Conservation (phyloP, 306 rosid species). For the Sindora glabra region DNA sequence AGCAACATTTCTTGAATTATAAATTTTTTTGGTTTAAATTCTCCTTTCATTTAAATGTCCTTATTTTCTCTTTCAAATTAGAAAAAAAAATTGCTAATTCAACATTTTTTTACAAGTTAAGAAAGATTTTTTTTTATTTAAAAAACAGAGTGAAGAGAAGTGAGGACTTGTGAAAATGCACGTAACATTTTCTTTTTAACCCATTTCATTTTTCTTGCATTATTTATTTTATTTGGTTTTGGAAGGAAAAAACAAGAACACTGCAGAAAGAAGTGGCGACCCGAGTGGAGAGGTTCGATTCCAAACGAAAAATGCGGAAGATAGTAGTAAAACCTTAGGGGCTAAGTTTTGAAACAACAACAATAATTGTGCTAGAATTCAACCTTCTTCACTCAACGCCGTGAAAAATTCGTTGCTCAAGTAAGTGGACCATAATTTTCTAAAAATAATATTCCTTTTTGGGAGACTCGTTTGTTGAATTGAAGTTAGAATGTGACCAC, state of each 20-base stretch:
- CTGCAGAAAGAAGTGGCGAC: no score
- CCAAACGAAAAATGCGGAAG: not conserved
- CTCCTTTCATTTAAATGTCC: no score
- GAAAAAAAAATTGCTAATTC: no score
- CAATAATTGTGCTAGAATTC: not conserved
- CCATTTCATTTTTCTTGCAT: not conserved
- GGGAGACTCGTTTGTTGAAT: not conserved
- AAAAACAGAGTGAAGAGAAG: no score
- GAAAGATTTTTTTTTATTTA: no score
- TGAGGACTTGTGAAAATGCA: no score
- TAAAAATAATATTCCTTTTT: not conserved
- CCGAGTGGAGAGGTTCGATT: slow-evolving; percentile 9
- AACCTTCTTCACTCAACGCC: slow-evolving; percentile 5
- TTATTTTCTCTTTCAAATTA: no score
- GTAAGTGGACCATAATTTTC: slow-evolving; percentile 4
- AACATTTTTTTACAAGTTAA: no score
- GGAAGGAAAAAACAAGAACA: not conserved
- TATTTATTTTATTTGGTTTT: not conserved
- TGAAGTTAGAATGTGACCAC: slow-evolving; percentile 9
- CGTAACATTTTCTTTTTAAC: no score
- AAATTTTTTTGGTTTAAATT: no score
- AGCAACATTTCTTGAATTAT: no score
- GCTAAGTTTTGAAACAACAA: slow-evolving; percentile 21
- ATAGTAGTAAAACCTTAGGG: slow-evolving; percentile 15
- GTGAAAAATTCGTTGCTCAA: slow-evolving; percentile 10